Evolutionary conservation across 2,329 filamentous ascomycete species (phyloP).

Genomic region (Ophiognomonia clavigignenti-juglandacearum): DNA sequence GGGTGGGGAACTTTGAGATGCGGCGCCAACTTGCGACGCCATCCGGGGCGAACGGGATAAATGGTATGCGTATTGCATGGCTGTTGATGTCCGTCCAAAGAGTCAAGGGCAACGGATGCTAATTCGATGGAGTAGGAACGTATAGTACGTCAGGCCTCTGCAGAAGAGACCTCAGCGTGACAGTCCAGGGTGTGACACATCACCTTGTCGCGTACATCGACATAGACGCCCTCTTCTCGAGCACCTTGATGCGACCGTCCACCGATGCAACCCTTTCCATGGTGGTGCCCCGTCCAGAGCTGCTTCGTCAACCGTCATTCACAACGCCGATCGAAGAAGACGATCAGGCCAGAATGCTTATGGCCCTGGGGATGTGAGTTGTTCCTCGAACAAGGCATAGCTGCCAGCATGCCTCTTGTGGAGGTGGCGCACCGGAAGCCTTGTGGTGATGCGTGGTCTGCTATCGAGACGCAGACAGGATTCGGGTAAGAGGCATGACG

Average conservation of each 20-base stretch:
- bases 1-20: constrained; percentile 8
- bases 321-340: constrained; percentile 4
- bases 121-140: not conserved
- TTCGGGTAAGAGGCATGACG: no score
- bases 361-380: not conserved
- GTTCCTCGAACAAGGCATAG: no score
- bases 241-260: not conserved
- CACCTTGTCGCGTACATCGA: constrained; percentile 9
- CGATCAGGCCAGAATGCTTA: not conserved
- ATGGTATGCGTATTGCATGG: not conserved
- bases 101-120: not conserved
- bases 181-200: constrained; percentile 3
- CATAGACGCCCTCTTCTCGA: not conserved
- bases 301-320: constrained; percentile 5
- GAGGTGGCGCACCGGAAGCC: no score
- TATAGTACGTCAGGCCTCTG: not conserved
- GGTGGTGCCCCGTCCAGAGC: constrained; percentile 4
- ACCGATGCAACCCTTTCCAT: not conserved
- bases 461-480: no score
- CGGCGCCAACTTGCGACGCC: constrained; percentile 1
- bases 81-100: not conserved
- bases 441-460: no score
- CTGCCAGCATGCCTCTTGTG: no score
- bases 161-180: constrained; percentile 5
- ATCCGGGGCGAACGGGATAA: not conserved